Conservation (phyloP, 2,329 filamentous ascomycete genomes). For the Phialophora expanda region DNA sequence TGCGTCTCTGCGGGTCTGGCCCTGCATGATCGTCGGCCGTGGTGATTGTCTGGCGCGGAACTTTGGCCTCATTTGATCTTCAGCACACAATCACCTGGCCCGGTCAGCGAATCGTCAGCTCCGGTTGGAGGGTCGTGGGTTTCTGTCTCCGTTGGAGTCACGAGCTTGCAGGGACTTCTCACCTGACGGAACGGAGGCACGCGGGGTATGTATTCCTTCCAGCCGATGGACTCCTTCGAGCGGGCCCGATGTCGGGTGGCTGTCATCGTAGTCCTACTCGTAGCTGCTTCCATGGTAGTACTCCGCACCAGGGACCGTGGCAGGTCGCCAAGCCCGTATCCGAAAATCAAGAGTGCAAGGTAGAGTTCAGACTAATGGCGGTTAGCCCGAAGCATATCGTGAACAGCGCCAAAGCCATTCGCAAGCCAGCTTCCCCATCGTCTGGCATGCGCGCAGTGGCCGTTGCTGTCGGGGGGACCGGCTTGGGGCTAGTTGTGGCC, state of each 20-base stretch:
- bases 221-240: neutral
- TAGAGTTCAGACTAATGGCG: constrained; percentile 10
- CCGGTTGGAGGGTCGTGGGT: neutral
- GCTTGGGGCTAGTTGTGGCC: neutral
- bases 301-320: neutral
- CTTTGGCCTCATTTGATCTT: constrained; percentile 6
- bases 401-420: neutral
- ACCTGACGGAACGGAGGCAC: neutral
- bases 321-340: constrained; percentile 15
- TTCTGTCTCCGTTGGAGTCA: neutral
- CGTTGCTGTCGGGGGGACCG: neutral
- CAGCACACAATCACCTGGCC: neutral
- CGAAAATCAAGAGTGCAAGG: constrained; percentile 3
- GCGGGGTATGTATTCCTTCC: neutral
- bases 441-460: constrained; percentile 9
- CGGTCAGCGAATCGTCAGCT: neutral
- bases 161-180: neutral
- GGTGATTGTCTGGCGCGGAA: constrained; percentile 14
- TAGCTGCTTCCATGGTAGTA: neutral
- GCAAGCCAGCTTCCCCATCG: neutral
- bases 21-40: constrained; percentile 6
- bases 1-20: neutral
- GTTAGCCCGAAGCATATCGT: neutral
- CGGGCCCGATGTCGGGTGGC: too few relatives aligned
- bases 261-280: too few relatives aligned